These are phyloP conservation scores for Saccharomycopsis fermentans DNA, from an alignment of 805 yeast genomes.

Conservation along the genomic window DNA sequence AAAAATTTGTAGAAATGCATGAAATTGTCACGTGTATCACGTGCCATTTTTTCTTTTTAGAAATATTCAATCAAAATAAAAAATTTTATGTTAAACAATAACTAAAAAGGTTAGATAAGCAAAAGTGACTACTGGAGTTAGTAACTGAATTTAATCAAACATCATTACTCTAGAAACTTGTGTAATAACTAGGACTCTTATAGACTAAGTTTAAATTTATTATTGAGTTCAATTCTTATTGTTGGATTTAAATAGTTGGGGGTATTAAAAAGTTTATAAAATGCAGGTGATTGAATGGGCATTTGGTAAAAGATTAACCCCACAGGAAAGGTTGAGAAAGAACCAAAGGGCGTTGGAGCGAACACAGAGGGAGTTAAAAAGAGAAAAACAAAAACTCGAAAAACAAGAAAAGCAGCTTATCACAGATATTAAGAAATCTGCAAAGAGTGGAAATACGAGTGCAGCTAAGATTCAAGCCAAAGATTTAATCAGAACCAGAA, in stretches of 20 bases:
- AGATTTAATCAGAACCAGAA: constrained; percentile 83
- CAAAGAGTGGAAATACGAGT: constrained; percentile 78
- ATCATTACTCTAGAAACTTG: too few species aligned
- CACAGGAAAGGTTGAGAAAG: constrained; percentile 89
- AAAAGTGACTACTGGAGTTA: neutral
- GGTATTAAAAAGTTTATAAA: neutral
- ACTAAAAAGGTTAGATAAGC: neutral
- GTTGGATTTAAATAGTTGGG: neutral
- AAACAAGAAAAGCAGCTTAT: constrained; percentile 85
- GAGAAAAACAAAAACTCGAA: constrained; percentile 81
- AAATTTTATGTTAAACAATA: too few species aligned
- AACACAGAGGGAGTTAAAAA: constrained; percentile 84
- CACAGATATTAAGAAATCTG: constrained; percentile 80
- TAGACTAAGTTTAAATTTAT: neutral
- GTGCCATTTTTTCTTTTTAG: neutral
- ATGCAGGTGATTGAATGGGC: constrained; percentile 85
- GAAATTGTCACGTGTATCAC: neutral
- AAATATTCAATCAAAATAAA: neutral
- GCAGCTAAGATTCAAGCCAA: constrained; percentile 94
- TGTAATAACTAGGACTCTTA: neutral
- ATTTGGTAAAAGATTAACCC: constrained; percentile 86
- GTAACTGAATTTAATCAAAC: too few species aligned
- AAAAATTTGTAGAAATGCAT: too few species aligned
- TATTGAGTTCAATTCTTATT: neutral
- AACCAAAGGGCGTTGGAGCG: constrained; percentile 93